These are phyloP conservation scores for Hymenoscyphus infarciens DNA, from an alignment of 2,329 filamentous ascomycete genomes.

Conservation along the genomic window DNA sequence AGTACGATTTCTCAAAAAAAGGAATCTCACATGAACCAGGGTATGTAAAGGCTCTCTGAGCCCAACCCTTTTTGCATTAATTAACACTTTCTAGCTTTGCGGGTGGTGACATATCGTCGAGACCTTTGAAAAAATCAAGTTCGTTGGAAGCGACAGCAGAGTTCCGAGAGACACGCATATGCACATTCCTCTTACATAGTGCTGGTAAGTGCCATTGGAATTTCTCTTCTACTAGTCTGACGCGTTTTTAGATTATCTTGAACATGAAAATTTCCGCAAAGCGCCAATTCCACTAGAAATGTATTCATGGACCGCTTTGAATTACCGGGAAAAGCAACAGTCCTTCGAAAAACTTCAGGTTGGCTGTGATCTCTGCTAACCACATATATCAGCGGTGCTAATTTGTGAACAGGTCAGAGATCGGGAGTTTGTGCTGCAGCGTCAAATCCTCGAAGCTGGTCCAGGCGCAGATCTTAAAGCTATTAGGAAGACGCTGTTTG, in stretches of 20 bases:
- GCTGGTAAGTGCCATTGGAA: not conserved
- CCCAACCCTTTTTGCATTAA: too few relatives aligned
- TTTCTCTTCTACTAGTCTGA: not conserved
- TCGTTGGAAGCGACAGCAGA: too few relatives aligned
- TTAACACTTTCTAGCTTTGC: not conserved
- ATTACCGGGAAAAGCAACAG: not conserved
- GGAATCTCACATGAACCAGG: constrained; percentile 13
- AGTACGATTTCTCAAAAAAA: not conserved
- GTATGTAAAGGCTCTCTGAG: too few relatives aligned
- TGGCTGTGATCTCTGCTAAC: too few relatives aligned
- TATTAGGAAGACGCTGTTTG: constrained; percentile 8
- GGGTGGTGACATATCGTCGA: not conserved
- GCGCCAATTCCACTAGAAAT: constrained; percentile 10
- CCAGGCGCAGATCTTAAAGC: constrained; percentile 5
- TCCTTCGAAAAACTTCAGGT: constrained; percentile 15
- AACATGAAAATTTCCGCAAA: constrained; percentile 5
- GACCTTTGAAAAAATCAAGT: not conserved
- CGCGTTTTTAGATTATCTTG: not conserved
- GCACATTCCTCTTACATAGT: not conserved
- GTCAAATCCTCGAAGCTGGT: constrained; percentile 10
- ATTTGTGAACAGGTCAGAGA: not conserved
- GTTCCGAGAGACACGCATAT: too few relatives aligned
- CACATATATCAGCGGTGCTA: too few relatives aligned
- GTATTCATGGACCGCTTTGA: constrained; percentile 9
- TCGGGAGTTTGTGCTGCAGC: constrained; percentile 8